phyloP scores from a whole-genome alignment of 2,329 filamentous ascomycete species.

The Ceratocystis cubensis region DNA sequence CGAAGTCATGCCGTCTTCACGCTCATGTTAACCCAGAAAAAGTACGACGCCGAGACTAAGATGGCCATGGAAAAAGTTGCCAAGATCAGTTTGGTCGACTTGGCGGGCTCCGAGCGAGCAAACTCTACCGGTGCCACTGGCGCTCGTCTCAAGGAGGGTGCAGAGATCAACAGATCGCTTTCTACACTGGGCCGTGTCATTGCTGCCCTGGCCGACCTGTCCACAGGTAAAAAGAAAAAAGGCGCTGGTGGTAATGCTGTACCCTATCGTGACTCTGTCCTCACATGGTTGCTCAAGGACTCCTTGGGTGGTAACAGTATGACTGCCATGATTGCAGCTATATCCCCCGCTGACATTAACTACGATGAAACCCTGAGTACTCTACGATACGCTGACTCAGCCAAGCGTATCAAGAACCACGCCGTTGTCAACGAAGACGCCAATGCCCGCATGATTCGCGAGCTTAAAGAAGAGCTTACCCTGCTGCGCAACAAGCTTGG shows the following conservation, averaged over 20 bases:
- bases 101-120: conserved; percentile 93
- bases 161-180: conserved; percentile 93
- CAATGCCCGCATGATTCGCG: conserved; percentile 96
- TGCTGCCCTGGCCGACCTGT: conserved; percentile 83
- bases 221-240: conserved; percentile 71
- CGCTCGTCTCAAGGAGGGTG: conserved; percentile 88
- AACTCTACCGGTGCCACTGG: conserved; percentile 95
- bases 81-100: conserved; percentile 93
- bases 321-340: conserved; percentile 99
- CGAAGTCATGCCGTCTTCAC: conserved; percentile 98
- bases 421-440: conserved; percentile 98
- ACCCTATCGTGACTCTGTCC: conserved; percentile 88
- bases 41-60: conserved; percentile 78
- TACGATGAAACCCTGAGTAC: conserved; percentile 96
- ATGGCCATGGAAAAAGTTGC: conserved; percentile 98
- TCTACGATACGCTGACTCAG: conserved; percentile 88
- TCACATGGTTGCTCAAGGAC: conserved; percentile 95
- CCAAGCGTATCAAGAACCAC: conserved; percentile 99
- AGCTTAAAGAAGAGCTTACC: conserved; percentile 87
- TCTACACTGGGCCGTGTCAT: conserved; percentile 96
- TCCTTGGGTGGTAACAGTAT: conserved; percentile 96
- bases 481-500: conserved; percentile 76
- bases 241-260: conserved; percentile 57
- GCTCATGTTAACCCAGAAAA: conserved; percentile 86
- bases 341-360: conserved; percentile 97